These are phyloP conservation scores for Dunaliella salina DNA, from an alignment of 163 green algal genomes.

Conservation along the genomic window DNA sequence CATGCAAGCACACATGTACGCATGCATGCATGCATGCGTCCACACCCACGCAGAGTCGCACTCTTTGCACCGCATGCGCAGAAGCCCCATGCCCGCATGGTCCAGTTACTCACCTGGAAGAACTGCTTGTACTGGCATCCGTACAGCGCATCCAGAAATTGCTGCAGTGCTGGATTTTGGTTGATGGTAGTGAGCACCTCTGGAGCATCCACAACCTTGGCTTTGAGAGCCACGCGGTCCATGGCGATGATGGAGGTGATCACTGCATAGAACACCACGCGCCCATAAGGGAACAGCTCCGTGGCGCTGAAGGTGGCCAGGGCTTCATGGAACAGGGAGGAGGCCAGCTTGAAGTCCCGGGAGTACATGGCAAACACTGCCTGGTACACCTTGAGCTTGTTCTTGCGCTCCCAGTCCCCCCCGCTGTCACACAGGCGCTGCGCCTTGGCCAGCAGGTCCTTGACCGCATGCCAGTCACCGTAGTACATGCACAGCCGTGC, in stretches of 20 bases:
- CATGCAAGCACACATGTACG: not conserved
- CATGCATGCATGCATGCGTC: not conserved
- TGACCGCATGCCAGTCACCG: constrained; percentile 74
- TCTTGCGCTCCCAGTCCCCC: constrained; percentile 98
- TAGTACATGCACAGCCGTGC: constrained; percentile 77
- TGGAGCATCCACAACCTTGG: constrained; percentile 82
- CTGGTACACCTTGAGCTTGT: constrained; percentile 97
- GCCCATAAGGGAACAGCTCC: constrained; percentile 88
- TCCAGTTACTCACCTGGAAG: constrained; percentile 58
- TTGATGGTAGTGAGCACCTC: constrained; percentile 93
- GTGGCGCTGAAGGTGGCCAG: constrained; percentile 92
- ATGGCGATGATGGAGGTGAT: constrained; percentile 72
- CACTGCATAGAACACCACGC: constrained; percentile 90
- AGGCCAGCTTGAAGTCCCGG: constrained; percentile 79
- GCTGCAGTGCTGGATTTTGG: constrained; percentile 67
- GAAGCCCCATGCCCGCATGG: not conserved
- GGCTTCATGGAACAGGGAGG: constrained; percentile 87
- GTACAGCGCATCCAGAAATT: constrained; percentile 87
- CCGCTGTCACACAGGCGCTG: constrained; percentile 82
- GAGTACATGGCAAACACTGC: constrained; percentile 79
- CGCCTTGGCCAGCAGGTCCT: constrained; percentile 65
- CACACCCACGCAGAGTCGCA: not conserved
- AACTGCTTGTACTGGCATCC: constrained; percentile 88
- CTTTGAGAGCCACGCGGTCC: constrained; percentile 47
- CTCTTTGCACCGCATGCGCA: no score